Evolutionary conservation across 208 protist genomes (phyloP), one percentile per base, ranked within the genome.

Genomic region (Leishmania lainsoni): DNA sequence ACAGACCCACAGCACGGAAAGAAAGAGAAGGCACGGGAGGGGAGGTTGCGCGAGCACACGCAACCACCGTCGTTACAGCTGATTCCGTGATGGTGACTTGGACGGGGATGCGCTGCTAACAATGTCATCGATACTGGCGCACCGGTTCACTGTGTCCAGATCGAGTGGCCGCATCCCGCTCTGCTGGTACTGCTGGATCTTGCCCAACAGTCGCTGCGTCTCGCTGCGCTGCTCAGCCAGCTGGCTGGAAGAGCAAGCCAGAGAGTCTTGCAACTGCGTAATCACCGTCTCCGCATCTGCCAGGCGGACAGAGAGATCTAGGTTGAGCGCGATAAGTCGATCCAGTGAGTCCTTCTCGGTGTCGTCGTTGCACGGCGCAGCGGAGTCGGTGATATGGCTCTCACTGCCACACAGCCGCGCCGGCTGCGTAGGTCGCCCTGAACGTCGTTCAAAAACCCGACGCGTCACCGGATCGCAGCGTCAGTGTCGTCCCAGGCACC

Each of bases 231-330:
- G 83, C 29, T 72, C 66, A 9, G 76, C 72, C 42, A 90, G 81
- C 61, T 87, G 74, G 8, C 61, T 76, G 3, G 81, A 78, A 32
- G 82, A 84, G n/a, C 72, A 52, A 20, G 74, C 78, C 39, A 90
- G 78, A 2, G 78, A 76, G 17, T 68, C 61, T 66, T 86, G 84
- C 63, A 89, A 69, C 35, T 88, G 76, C 54, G 75, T 65, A 26
- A 88, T 85, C n/a, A 90, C 74, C 45, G 79, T 75, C 54, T 88
- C 86, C 17, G 82, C 80, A 48, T 89, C 83, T 32, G 80, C 81
- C 10, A 91, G 79, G 22, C 83, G 87, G 45, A 83, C 83, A 52
- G 78, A 84, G 48, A 90, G 78, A 12, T 81, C 86, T 35, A 85
- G 65, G 78, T 87, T 90, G 29, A 83, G 77, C 20, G 86, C 86